These are phyloP conservation scores for Moricandia arvensis DNA, from an alignment of 345 rosid species.

Conservation along the genomic window DNA sequence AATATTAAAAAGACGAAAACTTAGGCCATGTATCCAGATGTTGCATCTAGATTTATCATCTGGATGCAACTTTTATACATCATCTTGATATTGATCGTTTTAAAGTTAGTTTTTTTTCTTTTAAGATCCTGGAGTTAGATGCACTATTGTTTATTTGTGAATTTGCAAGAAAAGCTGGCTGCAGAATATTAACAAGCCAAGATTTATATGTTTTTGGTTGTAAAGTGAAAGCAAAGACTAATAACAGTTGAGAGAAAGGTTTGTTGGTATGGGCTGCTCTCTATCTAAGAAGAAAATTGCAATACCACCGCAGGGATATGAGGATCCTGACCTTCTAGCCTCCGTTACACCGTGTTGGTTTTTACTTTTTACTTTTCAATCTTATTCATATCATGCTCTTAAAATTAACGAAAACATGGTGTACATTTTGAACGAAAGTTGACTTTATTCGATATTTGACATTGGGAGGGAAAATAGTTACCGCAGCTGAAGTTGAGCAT, in stretches of 20 bases:
- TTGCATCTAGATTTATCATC: too few relatives aligned
- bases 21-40: background rate
- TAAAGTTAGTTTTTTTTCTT: too few relatives aligned
- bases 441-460: background rate
- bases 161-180: background rate
- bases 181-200: background rate
- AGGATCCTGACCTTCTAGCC: too few relatives aligned
- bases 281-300: constrained; percentile 22
- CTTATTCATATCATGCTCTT: background rate
- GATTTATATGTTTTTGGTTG: background rate
- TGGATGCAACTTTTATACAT: too few relatives aligned
- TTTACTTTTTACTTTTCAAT: background rate
- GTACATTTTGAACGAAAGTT: background rate
- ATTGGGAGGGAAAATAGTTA: constrained; percentile 60
- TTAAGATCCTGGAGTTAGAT: background rate
- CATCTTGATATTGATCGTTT: background rate
- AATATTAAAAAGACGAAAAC: background rate
- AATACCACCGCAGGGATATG: constrained; percentile 32
- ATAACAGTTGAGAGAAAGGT: constrained; percentile 1
- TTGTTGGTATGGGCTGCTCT: constrained; percentile 32
- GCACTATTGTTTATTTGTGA: background rate
- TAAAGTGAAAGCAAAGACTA: constrained; percentile 12
- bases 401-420: background rate
- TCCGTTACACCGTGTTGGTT: constrained; percentile 31
- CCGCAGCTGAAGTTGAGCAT: constrained; percentile 72